These are phyloP conservation scores for Geotrichum carabidarum DNA, from an alignment of 1,139 yeast genomes.

Conservation along the genomic window DNA sequence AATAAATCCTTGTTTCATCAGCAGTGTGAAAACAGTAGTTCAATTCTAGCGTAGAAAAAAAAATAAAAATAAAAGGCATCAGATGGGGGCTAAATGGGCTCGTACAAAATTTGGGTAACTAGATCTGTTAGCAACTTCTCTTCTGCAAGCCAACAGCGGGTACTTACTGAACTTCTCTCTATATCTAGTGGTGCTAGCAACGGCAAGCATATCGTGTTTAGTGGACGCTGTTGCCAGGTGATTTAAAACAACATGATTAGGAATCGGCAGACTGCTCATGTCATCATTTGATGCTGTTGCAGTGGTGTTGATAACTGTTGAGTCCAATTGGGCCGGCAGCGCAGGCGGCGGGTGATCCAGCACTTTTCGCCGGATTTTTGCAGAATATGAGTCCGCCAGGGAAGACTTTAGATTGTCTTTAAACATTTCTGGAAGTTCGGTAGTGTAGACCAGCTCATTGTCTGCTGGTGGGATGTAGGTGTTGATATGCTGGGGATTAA, in stretches of 20 bases:
- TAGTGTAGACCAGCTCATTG: constrained; percentile 52
- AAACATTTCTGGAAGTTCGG: constrained; percentile 83
- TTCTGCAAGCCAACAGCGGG: not conserved
- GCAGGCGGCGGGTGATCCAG: constrained; percentile 68
- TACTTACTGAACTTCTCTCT: constrained; percentile 54
- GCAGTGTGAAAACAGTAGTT: too few species aligned
- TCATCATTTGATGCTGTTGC: constrained; percentile 46
- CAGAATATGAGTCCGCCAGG: constrained; percentile 47
- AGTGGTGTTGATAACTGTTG: constrained; percentile 80
- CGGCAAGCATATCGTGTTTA: constrained; percentile 80
- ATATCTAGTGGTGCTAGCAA: constrained; percentile 87
- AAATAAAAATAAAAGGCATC: not conserved
- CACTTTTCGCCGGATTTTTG: constrained; percentile 6
- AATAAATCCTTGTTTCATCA: not conserved
- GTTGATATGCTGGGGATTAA: constrained; percentile 6
- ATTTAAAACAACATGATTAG: constrained; percentile 91
- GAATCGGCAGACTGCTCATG: constrained; percentile 74
- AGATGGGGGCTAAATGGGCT: constrained; percentile 7
- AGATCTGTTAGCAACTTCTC: not conserved
- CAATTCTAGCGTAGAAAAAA: not conserved
- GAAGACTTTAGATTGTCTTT: constrained; percentile 37
- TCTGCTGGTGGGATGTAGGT: constrained; percentile 31
- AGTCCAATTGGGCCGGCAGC: constrained; percentile 91
- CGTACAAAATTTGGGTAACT: constrained; percentile 81
- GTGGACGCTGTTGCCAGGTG: constrained; percentile 93